These are phyloP conservation scores for Hevea brasiliensis DNA, from an alignment of 345 rosid species.

Conservation along the genomic window DNA sequence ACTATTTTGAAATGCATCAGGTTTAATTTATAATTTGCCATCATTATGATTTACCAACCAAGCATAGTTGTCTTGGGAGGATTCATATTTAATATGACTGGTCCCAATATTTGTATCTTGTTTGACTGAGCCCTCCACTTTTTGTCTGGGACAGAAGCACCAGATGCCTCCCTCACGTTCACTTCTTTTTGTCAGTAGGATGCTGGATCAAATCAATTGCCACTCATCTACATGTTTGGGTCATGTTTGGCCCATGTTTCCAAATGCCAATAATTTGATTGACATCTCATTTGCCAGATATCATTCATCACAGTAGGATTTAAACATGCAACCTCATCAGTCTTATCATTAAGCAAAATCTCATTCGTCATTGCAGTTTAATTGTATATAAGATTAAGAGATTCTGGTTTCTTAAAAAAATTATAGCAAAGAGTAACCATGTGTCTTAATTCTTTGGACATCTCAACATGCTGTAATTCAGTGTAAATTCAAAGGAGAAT, in stretches of 20 bases:
- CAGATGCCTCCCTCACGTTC: background rate
- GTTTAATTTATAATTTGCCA: too few species aligned
- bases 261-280: background rate
- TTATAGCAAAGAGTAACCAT: background rate
- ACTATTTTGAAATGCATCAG: too few species aligned
- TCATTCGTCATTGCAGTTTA: background rate
- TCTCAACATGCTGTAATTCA: background rate
- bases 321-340: too few species aligned
- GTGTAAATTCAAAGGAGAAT: background rate
- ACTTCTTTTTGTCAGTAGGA: background rate
- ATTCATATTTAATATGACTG: background rate
- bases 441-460: background rate
- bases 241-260: background rate
- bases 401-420: background rate
- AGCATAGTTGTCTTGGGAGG: background rate
- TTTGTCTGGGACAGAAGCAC: background rate
- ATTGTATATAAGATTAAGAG: background rate
- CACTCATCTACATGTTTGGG: background rate
- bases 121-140: background rate
- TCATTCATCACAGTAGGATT: too few species aligned
- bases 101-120: background rate
- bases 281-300: too few species aligned
- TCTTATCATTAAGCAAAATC: too few species aligned
- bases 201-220: background rate
- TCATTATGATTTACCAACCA: slow-evolving; percentile 1